phyloP scores from a whole-genome alignment of 495 filamentous ascomycete genomes.

The Baudoinia panamericana region DNA sequence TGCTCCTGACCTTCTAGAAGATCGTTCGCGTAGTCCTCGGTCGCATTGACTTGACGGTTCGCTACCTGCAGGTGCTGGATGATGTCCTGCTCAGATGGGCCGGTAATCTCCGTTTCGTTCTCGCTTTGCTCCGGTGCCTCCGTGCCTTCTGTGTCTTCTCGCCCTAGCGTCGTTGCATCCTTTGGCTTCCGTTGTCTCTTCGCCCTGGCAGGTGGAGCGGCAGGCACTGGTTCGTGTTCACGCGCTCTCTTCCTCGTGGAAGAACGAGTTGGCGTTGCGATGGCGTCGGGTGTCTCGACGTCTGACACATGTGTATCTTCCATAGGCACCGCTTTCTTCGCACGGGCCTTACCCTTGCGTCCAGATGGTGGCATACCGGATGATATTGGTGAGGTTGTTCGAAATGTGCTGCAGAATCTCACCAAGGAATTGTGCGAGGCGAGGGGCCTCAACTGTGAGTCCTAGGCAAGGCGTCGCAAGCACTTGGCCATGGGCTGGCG shows the following conservation, averaged over 20 bases:
- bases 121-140: constrained; percentile 16
- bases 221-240: constrained; percentile 9
- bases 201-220: constrained; percentile 3
- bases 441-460: too few species aligned
- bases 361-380: constrained; percentile 16
- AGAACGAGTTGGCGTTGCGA: constrained; percentile 29
- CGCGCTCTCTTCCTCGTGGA: constrained; percentile 23
- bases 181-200: constrained; percentile 14
- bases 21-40: constrained; percentile 57
- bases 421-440: too few species aligned
- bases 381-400: background rate
- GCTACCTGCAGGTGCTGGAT: constrained; percentile 53
- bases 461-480: too few species aligned
- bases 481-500: too few species aligned
- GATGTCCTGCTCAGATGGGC: constrained; percentile 45
- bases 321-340: constrained; percentile 10
- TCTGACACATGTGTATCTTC: constrained; percentile 22
- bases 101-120: constrained; percentile 10
- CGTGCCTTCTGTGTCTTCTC: constrained; percentile 20
- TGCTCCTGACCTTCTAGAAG: constrained; percentile 59
- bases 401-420: background rate
- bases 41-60: constrained; percentile 50
- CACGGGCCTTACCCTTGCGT: constrained; percentile 18
- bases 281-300: constrained; percentile 29
- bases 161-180: constrained; percentile 6